Evolutionary conservation across 1,284 basidiomycete genomes (phyloP).

Genomic region (Rhodotorula sp.): DNA sequence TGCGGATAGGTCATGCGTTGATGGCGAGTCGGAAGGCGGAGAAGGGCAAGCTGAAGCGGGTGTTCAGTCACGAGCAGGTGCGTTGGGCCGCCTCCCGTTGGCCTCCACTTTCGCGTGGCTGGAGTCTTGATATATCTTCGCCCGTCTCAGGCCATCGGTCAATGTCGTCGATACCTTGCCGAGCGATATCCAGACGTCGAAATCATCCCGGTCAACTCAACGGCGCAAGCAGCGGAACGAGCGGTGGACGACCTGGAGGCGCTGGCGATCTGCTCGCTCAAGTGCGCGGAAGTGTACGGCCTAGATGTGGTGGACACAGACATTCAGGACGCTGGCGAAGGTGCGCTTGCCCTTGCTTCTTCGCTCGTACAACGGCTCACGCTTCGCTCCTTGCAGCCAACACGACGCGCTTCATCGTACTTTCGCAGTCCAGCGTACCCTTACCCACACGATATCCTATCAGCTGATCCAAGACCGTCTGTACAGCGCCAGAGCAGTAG

Average conservation of each 20-base stretch:
- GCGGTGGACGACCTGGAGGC: constrained; percentile 27
- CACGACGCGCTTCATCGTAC: constrained; percentile 35
- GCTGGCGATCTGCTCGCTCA: constrained; percentile 41
- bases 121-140: no score
- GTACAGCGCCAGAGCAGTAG: not conserved
- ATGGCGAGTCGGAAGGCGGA: constrained; percentile 11
- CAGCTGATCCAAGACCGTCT: not conserved
- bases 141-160: constrained; percentile 37
- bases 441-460: constrained; percentile 15
- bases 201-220: constrained; percentile 39
- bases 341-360: constrained; percentile 19
- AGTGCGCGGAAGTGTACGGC: constrained; percentile 42
- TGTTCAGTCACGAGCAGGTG: constrained; percentile 45
- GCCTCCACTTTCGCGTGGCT: no score
- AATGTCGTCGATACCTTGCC: constrained; percentile 38
- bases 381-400: constrained; percentile 19
- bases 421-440: not conserved
- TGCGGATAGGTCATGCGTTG: constrained; percentile 43
- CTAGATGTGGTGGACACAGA: constrained; percentile 40
- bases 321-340: constrained; percentile 42
- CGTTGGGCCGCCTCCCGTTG: no score
- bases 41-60: constrained; percentile 18
- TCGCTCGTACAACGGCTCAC: not conserved
- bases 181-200: constrained; percentile 26
- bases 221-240: constrained; percentile 38